Base-by-base conservation (phyloP, 2,329 filamentous ascomycete genomes). In the Penicillium janthinellum region DNA sequence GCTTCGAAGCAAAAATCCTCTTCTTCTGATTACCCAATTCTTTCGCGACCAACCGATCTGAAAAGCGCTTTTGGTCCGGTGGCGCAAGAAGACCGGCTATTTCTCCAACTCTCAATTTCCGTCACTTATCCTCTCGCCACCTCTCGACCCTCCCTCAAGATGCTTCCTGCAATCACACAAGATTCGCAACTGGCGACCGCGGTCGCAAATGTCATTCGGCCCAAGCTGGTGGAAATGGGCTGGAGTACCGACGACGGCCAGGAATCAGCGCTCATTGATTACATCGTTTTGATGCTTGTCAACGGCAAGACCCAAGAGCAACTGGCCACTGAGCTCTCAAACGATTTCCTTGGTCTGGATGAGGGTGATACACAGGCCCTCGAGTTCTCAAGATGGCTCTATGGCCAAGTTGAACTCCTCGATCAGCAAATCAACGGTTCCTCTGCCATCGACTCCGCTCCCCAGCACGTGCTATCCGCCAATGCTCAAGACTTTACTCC, bases 271-370 rank as follows among this genome's bases (percentile, higher is more conserved):
- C 86, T 99, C 60, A 89, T 92, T 60, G 95, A 99, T 79, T 99
- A 98, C 79, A 95, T 99, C 67, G 90, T 98, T 60, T 86, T 98
- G 64, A 97, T 98, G 94, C 86, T 99, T 35, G 91, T 91, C 63
- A 98, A 97, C 78, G 92, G 93, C 70, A 97, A 96, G 78, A 92
- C 90, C 4, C 89, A 96, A 74, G 88, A 93, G 53, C 90, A 97
- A 74, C 94, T 99, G 66, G 90, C 92, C 10, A 82, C 86, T 45
- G 95, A 99, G 75, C 86, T 99, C 14, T 90, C 93, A 1, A 90
- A 88, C 65, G 95, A 99, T 70, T 84, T 99, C 44, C 85, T 99
- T 2, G 88, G 88, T 58, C 84, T 97, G 4, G 87, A 87, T 2
- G 88, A 92, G 49, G 92, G 96, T 61, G 94, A 97, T 69, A 87